Evolutionary conservation across 1,284 basidiomycete species (phyloP).

Genomic region (Golubevia sp.): DNA sequence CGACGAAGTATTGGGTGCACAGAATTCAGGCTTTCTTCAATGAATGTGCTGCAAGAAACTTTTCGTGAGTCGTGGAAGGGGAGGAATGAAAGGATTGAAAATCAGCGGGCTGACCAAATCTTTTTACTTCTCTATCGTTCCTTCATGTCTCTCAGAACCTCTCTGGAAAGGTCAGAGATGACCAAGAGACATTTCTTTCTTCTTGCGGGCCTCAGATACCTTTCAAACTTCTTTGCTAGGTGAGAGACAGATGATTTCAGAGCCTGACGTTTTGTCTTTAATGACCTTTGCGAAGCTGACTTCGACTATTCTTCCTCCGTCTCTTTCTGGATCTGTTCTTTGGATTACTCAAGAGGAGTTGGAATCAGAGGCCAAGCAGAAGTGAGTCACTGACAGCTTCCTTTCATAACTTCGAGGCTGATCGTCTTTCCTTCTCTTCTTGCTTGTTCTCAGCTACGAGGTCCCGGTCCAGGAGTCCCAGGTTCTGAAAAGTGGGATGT

Average conservation of each 20-base stretch:
- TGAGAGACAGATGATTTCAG: conserved; percentile 28
- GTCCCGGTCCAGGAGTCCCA: conserved; percentile 11
- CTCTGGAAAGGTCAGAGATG: too few species aligned
- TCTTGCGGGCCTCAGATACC: conserved; percentile 41
- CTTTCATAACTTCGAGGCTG: too few species aligned
- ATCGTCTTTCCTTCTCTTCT: too few species aligned
- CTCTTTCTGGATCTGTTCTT: too few species aligned
- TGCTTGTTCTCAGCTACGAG: not conserved
- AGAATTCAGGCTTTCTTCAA: conserved; percentile 12
- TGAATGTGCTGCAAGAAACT: conserved; percentile 8
- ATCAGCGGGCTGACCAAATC: too few species aligned
- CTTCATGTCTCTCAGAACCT: too few species aligned
- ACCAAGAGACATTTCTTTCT: conserved; percentile 31
- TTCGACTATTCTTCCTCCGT: too few species aligned
- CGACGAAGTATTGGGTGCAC: conserved; percentile 12
- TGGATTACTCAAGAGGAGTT: conserved; percentile 7
- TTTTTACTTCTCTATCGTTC: too few species aligned
- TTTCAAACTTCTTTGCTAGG: conserved; percentile 50
- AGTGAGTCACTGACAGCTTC: too few species aligned
- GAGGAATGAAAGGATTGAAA: too few species aligned
- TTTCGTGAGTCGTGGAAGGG: not conserved
- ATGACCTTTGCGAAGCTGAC: too few species aligned
- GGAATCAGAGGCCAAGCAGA: conserved; percentile 17
- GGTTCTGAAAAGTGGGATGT: conserved; percentile 13
- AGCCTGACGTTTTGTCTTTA: too few species aligned